phyloP scores from a whole-genome alignment of 768 basidiomycete species.

The Naganishia onofrii region DNA sequence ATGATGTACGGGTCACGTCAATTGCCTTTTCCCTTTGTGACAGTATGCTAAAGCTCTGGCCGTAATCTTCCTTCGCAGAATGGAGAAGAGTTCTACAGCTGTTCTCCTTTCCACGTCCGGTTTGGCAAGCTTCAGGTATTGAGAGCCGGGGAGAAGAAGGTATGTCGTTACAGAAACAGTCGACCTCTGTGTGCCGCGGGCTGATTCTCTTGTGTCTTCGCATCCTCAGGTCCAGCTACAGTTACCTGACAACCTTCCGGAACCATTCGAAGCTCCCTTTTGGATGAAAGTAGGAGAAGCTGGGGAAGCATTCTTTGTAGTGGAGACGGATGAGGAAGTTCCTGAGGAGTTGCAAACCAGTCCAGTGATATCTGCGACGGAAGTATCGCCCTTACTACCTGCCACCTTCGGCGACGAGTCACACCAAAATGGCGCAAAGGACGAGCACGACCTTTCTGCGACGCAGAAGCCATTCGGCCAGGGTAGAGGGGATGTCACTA shows the following conservation, averaged over 20 bases:
- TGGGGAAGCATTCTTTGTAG: constrained; percentile 97
- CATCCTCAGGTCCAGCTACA: constrained; percentile 71
- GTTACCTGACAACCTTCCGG: constrained; percentile 59
- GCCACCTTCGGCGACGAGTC: constrained; percentile 23
- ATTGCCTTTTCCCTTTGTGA: background rate
- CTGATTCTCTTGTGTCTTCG: background rate
- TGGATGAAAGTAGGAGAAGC: constrained; percentile 99
- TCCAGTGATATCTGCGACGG: constrained; percentile 64
- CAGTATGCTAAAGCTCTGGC: background rate
- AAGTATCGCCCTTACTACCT: constrained; percentile 35
- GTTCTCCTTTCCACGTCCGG: constrained; percentile 94
- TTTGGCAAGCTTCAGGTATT: constrained; percentile 97
- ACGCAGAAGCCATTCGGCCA: constrained; percentile 49
- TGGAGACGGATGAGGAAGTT: constrained; percentile 92
- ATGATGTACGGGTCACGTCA: constrained; percentile 50
- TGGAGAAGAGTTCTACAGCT: constrained; percentile 59
- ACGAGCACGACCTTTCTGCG: constrained; percentile 14
- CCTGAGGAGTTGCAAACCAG: constrained; percentile 90
- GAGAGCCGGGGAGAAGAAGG: constrained; percentile 89
- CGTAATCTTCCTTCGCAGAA: constrained; percentile 10
- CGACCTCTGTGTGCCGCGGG: background rate
- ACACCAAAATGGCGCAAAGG: background rate
- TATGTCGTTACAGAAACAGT: constrained; percentile 46
- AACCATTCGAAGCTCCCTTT: constrained; percentile 66
- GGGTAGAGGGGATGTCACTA: constrained; percentile 27